phyloP scores from a whole-genome alignment of 192 early-diverging fungal species.

The Lunasporangiospora selenospora region DNA sequence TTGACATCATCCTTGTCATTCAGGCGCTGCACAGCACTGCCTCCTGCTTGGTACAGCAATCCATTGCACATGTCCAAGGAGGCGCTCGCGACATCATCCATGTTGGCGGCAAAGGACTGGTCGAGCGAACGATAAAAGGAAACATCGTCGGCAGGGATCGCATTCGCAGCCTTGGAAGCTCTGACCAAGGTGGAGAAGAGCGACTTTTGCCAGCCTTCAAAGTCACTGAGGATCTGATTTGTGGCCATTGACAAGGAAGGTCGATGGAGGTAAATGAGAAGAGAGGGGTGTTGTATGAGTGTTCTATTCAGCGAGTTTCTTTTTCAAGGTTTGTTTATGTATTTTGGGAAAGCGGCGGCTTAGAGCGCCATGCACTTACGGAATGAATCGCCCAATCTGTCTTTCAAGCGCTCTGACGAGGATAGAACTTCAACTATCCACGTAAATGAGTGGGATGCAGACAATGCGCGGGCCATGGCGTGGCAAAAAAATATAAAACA shows the following conservation, averaged over 20 bases:
- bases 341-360: no score
- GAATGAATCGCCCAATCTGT: no score
- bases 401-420: no score
- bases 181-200: conserved; percentile 58
- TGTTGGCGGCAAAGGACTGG: conserved; percentile 55
- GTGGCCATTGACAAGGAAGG: conserved; percentile 4
- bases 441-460: no score
- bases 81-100: conserved; percentile 26
- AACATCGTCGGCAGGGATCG: conserved; percentile 62
- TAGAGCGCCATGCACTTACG: no score
- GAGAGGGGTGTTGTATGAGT: no score
- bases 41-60: conserved; percentile 39
- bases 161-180: conserved; percentile 66
- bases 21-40: conserved; percentile 11
- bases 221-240: conserved; percentile 48
- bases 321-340: no score
- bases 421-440: no score
- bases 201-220: conserved; percentile 51
- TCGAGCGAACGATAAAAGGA: conserved; percentile 70
- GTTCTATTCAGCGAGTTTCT: no score
- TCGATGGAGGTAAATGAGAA: neutral
- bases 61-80: conserved; percentile 37
- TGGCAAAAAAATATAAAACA: no score
- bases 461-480: no score
- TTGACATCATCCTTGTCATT: conserved; percentile 70